Conservation (phyloP, 352 stramenopile genomes). For the Phytophthora multivora region DNA sequence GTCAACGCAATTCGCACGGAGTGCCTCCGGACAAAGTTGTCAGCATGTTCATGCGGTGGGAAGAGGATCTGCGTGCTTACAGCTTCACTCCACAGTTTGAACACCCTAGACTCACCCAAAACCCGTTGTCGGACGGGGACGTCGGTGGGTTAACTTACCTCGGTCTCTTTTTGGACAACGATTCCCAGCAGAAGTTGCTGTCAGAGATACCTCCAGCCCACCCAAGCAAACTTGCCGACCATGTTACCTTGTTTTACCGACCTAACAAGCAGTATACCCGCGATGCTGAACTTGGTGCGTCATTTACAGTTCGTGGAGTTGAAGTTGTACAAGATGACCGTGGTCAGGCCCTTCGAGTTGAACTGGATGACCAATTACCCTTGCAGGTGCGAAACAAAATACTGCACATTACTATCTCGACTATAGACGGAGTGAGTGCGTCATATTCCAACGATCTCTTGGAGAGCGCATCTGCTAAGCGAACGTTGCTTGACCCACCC, state of each 20-base stretch:
- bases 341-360: conserved; percentile 58
- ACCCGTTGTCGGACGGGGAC: conserved; percentile 54
- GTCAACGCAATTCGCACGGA: conserved; percentile 70
- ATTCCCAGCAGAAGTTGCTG: conserved; percentile 41
- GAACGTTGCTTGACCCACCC: conserved; percentile 25
- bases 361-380: conserved; percentile 40
- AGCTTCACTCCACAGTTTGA: conserved; percentile 56
- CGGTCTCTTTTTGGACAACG: conserved; percentile 55
- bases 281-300: conserved; percentile 46
- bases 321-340: conserved; percentile 50
- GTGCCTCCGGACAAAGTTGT: conserved; percentile 65
- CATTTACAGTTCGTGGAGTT: conserved; percentile 36
- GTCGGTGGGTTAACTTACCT: conserved; percentile 52
- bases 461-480: conserved; percentile 16
- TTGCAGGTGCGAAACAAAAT: conserved; percentile 58
- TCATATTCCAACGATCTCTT: conserved; percentile 78
- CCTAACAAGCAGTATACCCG: conserved; percentile 60
- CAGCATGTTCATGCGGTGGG: conserved; percentile 74
- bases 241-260: conserved; percentile 71
- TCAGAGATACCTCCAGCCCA: conserved; percentile 31
- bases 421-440: conserved; percentile 41
- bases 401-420: conserved; percentile 71
- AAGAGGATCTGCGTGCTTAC: conserved; percentile 43
- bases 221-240: conserved; percentile 52
- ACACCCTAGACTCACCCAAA: conserved; percentile 40